Evolutionary conservation across 2,329 filamentous ascomycete species (phyloP), one percentile per base, ranked within the genome.

Genomic region (Diaporthe capsici): DNA sequence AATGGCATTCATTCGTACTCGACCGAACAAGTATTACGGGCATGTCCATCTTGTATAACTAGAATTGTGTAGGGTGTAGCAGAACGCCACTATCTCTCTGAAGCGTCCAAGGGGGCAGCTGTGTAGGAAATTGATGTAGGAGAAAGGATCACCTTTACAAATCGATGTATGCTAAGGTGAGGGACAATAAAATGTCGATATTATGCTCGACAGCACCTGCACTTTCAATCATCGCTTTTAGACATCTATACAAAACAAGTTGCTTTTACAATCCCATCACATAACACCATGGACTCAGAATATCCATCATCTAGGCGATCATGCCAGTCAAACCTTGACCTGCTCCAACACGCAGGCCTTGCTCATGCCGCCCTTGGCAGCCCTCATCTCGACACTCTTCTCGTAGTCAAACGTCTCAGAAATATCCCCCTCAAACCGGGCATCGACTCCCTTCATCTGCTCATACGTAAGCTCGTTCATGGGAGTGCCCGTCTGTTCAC

Each of bases 321-420:
- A 85, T 84, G 63, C 81, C 81, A 78, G 83, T 84, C 74, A 88
- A 9, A 87, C 88, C 80, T 89, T 85, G 78, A 94, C 89, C 85
- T 94, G 92, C 85, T 93, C 88, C 78, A 90, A 80, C 9, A 94
- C 92, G 34, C 90, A 89, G 17, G 89, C 89, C 85, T 90, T 92
- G 86, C 94, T 95, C 34, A 94, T 97, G 39, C 95, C 94, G 34
- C 95, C 95, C 79, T 92, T 92, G 3, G 94, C 92, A 57, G 91
- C 90, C 81, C 93, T 91, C 87, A 93, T 89, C 88, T 98, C 95
- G 9, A 98, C 94, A 76, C 93, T 94, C 78, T 90, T 90, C 85
- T 97, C 93, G 81, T 97, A 98, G 84, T 97, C 90, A 82, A 98
- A 94, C 37, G 91, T 90, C 65, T 90, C 86, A 63, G 90, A 84